These are phyloP conservation scores for Pterocarpus macrocarpus DNA, from an alignment of 306 rosid species.

Conservation along the genomic window DNA sequence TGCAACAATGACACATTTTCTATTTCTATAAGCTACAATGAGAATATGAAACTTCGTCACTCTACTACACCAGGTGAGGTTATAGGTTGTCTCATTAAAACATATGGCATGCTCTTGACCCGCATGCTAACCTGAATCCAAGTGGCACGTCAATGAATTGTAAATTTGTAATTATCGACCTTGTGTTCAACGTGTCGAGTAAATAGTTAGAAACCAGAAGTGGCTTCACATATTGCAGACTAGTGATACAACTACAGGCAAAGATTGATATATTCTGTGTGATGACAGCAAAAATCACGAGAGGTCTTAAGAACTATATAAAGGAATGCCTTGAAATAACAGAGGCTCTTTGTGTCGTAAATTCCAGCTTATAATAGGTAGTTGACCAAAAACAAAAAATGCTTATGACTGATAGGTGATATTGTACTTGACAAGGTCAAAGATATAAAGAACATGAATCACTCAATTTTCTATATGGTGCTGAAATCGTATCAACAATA, in stretches of 20 bases:
- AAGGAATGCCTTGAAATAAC: too few relatives aligned
- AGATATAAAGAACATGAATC: too few relatives aligned
- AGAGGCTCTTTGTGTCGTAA: too few relatives aligned
- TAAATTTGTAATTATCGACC: not conserved
- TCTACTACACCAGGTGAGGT: not conserved
- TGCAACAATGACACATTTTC: not conserved
- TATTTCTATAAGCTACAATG: too few relatives aligned
- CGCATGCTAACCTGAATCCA: not conserved
- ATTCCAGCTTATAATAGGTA: too few relatives aligned
- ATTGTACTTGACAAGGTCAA: too few relatives aligned
- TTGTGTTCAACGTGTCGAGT: not conserved
- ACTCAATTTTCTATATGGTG: too few relatives aligned
- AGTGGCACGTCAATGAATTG: not conserved
- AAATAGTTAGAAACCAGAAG: conserved; percentile 3
- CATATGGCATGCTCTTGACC: not conserved
- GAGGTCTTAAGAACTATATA: not conserved
- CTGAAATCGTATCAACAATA: too few relatives aligned
- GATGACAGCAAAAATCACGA: not conserved
- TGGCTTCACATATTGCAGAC: too few relatives aligned
- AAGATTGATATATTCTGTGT: not conserved
- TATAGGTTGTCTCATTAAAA: too few relatives aligned
- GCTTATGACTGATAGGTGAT: too few relatives aligned
- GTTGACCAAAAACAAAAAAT: too few relatives aligned
- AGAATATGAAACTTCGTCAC: not conserved
- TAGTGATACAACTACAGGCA: conserved; percentile 1